phyloP scores from a whole-genome alignment of 1,284 basidiomycete species.

The Malassezia furfur region DNA sequence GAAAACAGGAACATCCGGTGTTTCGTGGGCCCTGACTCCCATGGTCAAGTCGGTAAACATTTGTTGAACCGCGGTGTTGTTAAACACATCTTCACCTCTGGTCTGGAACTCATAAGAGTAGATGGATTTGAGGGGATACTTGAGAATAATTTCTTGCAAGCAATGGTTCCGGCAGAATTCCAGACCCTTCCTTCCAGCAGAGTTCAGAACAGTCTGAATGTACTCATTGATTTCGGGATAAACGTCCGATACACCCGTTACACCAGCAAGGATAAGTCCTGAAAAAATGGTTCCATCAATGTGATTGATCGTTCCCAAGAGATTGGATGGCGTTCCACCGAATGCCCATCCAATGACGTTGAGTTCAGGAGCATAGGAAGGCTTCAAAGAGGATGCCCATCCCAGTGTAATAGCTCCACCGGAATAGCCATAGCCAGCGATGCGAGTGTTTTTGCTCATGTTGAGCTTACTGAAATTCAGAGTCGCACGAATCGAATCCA shows the following conservation, averaged over 20 bases:
- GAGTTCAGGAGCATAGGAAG: slow-evolving; percentile 26
- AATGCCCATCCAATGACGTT: not conserved
- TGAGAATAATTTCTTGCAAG: not conserved
- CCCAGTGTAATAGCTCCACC: slow-evolving; percentile 34
- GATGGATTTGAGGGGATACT: not conserved
- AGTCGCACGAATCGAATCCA: slow-evolving; percentile 32
- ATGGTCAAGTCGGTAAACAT: not conserved
- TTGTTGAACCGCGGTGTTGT: not conserved
- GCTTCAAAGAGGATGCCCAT: slow-evolving; percentile 29
- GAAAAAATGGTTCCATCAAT: slow-evolving; percentile 10
- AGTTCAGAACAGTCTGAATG: not conserved
- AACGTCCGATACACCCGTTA: slow-evolving; percentile 21
- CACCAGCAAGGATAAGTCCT: slow-evolving; percentile 29
- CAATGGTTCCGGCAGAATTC: not conserved
- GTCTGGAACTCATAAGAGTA: not conserved
- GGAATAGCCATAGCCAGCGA: slow-evolving; percentile 34
- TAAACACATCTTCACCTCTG: not conserved
- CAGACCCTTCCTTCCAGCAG: not conserved
- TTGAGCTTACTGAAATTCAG: slow-evolving; percentile 23
- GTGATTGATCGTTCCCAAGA: not conserved
- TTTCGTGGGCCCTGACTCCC: not conserved
- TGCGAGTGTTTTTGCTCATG: slow-evolving; percentile 19
- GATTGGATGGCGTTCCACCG: not conserved
- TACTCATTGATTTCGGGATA: slow-evolving; percentile 5
- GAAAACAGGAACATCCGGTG: not conserved